Base-by-base conservation (phyloP, 441 rosid species). In the Adansonia madagascariensis region DNA sequence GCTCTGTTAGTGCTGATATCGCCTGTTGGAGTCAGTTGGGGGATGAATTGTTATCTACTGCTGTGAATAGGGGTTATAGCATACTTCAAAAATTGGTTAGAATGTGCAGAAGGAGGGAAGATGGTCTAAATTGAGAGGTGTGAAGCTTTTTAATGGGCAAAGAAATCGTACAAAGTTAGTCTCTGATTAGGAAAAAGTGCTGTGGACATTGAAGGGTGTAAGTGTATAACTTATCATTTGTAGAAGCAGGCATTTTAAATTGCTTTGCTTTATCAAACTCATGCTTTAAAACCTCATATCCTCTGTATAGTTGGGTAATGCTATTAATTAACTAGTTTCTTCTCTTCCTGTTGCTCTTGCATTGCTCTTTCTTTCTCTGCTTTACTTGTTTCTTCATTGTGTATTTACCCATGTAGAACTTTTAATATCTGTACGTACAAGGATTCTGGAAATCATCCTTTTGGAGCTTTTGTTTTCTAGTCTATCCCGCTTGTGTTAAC, bases 321-420 rank as follows among this genome's bases (percentile, higher is more conserved):
- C n/a, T 46, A 18, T 67, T 20, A 44, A 67, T 46, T 44, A 44
- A 44, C 55, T 43, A 44, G 35, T 67, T 44, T 61, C 2, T 61
- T 18, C 57, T 47, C n/a, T 47, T 47, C 56, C 0, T 62, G 6
- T 6, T 62, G 17, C 18, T 68, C 72, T 6, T 46, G 56, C 18
- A 2, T 22, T 68, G 57, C 56, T 22, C 15, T 68, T 46, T 68
- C n/a, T 46, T 46, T 68, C 39, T 6, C 27, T 41, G 41, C 43
- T 71, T 35, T 71, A 20, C 50, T 55, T 8, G 50, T 71, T 39
- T 71, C 50, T 71, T 10, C 50, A 17, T 71, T 71, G 46, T 53
- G 49, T 35, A 14, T 8, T 14, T 6, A 64, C 22, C 47, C 11
- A 67, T 53, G n/a, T 7, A 8, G 61, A 35, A 55, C 50, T 55